phyloP scores from a whole-genome alignment of 2,329 filamentous ascomycete species.

The Diaporthe aspalathi region DNA sequence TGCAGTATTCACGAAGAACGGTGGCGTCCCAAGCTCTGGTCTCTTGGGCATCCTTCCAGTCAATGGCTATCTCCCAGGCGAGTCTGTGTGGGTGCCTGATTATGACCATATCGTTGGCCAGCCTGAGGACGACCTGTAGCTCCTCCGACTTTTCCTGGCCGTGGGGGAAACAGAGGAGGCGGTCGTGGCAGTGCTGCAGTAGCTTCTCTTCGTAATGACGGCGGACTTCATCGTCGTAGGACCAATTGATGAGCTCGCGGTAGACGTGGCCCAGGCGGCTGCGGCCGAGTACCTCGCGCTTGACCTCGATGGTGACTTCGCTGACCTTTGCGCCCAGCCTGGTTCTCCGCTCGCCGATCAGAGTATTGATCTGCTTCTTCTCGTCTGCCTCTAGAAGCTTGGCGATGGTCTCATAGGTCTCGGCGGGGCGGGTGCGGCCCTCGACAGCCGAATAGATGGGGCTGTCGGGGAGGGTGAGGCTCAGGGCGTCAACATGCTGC shows the following conservation, averaged over 20 bases:
- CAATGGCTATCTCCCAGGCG: constrained; percentile 90
- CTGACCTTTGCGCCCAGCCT: constrained; percentile 85
- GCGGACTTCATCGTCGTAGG: constrained; percentile 83
- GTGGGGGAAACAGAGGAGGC: constrained; percentile 74
- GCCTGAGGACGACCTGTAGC: constrained; percentile 76
- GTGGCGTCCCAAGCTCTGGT: constrained; percentile 82
- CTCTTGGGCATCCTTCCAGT: constrained; percentile 85
- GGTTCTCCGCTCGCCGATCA: constrained; percentile 90
- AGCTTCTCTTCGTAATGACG: constrained; percentile 92
- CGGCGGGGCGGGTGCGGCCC: constrained; percentile 81
- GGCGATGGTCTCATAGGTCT: constrained; percentile 84
- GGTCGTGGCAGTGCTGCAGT: constrained; percentile 82
- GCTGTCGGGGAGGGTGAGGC: constrained; percentile 81
- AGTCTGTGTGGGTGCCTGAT: constrained; percentile 91
- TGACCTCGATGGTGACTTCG: constrained; percentile 88
- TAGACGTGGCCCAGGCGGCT: constrained; percentile 87
- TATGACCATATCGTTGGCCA: constrained; percentile 93
- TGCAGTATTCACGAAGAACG: constrained; percentile 82
- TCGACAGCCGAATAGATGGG: constrained; percentile 85
- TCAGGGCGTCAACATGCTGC: constrained; percentile 82
- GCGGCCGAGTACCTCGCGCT: constrained; percentile 80
- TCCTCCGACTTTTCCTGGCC: constrained; percentile 76
- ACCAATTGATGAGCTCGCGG: constrained; percentile 88
- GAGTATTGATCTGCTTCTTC: constrained; percentile 86
- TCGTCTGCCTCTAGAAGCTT: constrained; percentile 88